These are phyloP conservation scores for Epichloe typhina DNA, from an alignment of 2,329 filamentous ascomycete genomes.

Conservation along the genomic window DNA sequence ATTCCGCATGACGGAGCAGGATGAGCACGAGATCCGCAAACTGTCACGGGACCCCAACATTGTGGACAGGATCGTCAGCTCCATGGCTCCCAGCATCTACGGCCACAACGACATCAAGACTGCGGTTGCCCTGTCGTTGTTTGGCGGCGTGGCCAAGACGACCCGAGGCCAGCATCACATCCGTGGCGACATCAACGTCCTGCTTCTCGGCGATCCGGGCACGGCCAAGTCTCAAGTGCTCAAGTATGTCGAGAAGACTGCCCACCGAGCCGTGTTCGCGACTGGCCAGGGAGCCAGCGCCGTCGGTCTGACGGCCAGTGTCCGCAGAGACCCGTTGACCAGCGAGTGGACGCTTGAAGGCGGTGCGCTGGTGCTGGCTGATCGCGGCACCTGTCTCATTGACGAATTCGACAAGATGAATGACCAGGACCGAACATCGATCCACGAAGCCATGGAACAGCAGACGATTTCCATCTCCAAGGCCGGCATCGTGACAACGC, in stretches of 20 bases:
- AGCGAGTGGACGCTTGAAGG: conserved; percentile 97
- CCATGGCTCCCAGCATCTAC: conserved; percentile 94
- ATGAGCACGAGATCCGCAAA: conserved; percentile 79
- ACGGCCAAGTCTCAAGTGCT: conserved; percentile 96
- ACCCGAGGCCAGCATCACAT: conserved; percentile 83
- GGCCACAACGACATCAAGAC: conserved; percentile 96
- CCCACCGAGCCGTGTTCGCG: conserved; percentile 90
- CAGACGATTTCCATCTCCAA: conserved; percentile 99
- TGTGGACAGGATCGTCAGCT: conserved; percentile 81
- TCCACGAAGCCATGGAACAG: conserved; percentile 99
- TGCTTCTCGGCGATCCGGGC: conserved; percentile 90
- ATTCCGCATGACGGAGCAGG: conserved; percentile 88
- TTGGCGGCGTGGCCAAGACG: conserved; percentile 85
- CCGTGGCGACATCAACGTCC: conserved; percentile 93
- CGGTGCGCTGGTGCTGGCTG: conserved; percentile 85
- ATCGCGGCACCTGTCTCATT: conserved; percentile 89
- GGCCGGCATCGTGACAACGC: conserved; percentile 91
- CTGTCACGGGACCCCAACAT: conserved; percentile 85
- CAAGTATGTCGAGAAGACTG: conserved; percentile 96
- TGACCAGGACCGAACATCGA: conserved; percentile 92
- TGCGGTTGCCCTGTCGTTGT: conserved; percentile 82
- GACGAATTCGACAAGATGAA: conserved; percentile 99
- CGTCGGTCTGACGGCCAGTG: conserved; percentile 92
- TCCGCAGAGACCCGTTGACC: conserved; percentile 87
- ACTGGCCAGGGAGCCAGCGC: conserved; percentile 95